Conservation (phyloP, 73 alveolate species). For the Paramecium sonneborni region DNA sequence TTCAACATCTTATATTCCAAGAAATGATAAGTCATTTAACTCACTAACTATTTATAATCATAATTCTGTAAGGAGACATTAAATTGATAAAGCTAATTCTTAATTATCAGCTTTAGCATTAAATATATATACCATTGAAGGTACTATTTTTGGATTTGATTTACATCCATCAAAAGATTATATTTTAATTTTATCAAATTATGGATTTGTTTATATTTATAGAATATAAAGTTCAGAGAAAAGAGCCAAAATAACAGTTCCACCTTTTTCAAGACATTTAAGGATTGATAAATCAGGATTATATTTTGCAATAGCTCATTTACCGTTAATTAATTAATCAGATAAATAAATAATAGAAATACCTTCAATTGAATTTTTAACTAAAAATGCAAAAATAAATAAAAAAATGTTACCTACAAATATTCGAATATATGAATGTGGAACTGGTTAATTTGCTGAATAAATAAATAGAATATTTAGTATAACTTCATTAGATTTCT, state of each 20-base stretch:
- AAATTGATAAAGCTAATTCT: slow-evolving; percentile 19
- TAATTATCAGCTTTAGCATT: slow-evolving; percentile 26
- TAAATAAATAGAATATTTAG: neutral
- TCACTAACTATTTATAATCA: slow-evolving; percentile 19
- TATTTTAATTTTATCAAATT: neutral
- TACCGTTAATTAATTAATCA: neutral
- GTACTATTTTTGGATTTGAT: slow-evolving; percentile 39
- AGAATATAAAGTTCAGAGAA: neutral
- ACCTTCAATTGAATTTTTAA: slow-evolving; percentile 29
- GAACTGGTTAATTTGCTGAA: slow-evolving; percentile 14
- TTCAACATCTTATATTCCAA: slow-evolving; percentile 3
- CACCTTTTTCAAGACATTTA: slow-evolving; percentile 39
- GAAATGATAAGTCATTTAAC: slow-evolving; percentile 1
- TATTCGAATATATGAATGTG: slow-evolving; percentile 40
- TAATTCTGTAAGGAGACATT: slow-evolving; percentile 2
- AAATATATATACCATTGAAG: slow-evolving; percentile 23
- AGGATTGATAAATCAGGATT: slow-evolving; percentile 37
- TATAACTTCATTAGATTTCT: slow-evolving; percentile 4
- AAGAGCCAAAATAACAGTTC: slow-evolving; percentile 53
- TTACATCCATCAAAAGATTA: slow-evolving; percentile 45
- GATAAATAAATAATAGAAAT: slow-evolving; percentile 13
- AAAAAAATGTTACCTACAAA: slow-evolving; percentile 16
- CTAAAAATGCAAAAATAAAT: slow-evolving; percentile 16
- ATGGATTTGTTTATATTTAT: slow-evolving; percentile 17
- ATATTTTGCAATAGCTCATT: slow-evolving; percentile 41